phyloP scores from a whole-genome alignment of 108 stramenopile genomes.

The Conticribra weissflogii region DNA sequence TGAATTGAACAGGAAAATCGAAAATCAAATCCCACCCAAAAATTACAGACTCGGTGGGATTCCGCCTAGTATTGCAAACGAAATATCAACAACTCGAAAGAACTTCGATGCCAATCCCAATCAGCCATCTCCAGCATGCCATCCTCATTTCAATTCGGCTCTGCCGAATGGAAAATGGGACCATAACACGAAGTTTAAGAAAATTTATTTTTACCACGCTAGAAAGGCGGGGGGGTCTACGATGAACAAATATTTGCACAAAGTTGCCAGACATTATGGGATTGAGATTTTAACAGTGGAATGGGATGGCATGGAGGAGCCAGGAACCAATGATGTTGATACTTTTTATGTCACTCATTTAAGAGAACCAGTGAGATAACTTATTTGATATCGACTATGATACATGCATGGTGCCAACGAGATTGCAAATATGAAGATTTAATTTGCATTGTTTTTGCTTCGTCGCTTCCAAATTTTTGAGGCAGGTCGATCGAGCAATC shows the following conservation, averaged over 20 bases:
- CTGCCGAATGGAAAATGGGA: conserved; percentile 22
- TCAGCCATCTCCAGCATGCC: conserved; percentile 42
- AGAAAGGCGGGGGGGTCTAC: conserved; percentile 45
- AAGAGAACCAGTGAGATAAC: conserved; percentile 34
- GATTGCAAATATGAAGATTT: not conserved
- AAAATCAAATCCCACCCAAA: no score
- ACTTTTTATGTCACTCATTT: conserved; percentile 46
- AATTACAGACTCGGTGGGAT: no score
- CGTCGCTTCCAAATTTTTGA: not conserved
- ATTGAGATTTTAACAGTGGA: conserved; percentile 19
- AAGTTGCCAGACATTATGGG: conserved; percentile 38
- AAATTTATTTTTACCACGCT: conserved; percentile 48
- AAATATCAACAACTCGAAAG: no score
- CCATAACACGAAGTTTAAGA: conserved; percentile 35
- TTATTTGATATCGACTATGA: not conserved
- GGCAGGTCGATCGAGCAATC: conserved; percentile 28
- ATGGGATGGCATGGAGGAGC: conserved; percentile 23
- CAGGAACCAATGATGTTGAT: conserved; percentile 25
- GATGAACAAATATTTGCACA: conserved; percentile 20
- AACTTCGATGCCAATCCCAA: no score
- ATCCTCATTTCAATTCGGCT: conserved; percentile 37
- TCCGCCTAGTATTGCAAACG: no score
- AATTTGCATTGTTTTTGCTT: not conserved
- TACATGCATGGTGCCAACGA: not conserved
- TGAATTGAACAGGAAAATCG: no score